Evolutionary conservation across 306 rosid species (phyloP).

Genomic region (Phaseolus lunatus): DNA sequence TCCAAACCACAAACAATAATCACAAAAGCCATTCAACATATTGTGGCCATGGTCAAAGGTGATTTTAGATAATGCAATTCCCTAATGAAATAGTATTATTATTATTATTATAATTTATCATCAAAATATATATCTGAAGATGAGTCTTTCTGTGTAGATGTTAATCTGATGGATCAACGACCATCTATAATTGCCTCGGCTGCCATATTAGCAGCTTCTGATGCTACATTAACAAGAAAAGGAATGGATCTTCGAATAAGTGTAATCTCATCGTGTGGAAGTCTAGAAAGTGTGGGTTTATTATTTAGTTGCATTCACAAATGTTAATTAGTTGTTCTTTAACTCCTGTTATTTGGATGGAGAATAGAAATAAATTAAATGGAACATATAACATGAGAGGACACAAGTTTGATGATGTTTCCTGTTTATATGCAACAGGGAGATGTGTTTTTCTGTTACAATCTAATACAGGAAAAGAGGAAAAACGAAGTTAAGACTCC

Average conservation of each 20-base stretch:
- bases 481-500: conserved; percentile 63
- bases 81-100: not conserved
- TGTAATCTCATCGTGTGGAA: conserved; percentile 59
- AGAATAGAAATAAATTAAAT: conserved; percentile 7
- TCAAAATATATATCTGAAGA: not conserved
- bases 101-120: not conserved
- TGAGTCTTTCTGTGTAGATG: conserved; percentile 53
- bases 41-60: conserved; percentile 71
- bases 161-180: conserved; percentile 63
- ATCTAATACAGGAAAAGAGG: conserved; percentile 63
- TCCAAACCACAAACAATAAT: conserved; percentile 53
- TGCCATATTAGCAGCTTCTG: conserved; percentile 72
- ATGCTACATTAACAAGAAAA: conserved; percentile 59
- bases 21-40: conserved; percentile 61
- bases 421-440: conserved; percentile 64
- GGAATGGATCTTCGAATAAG: conserved; percentile 61
- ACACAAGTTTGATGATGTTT: conserved; percentile 32
- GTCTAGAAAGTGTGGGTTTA: conserved; percentile 72
- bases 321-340: conserved; percentile 11
- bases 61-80: conserved; percentile 22
- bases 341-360: not conserved
- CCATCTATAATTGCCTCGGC: conserved; percentile 85
- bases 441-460: conserved; percentile 65
- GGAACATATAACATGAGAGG: not conserved
- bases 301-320: not conserved